Evolutionary conservation across 441 rosid species (phyloP), one percentile per base, ranked within the genome.

Genomic region (Brassica balearica): DNA sequence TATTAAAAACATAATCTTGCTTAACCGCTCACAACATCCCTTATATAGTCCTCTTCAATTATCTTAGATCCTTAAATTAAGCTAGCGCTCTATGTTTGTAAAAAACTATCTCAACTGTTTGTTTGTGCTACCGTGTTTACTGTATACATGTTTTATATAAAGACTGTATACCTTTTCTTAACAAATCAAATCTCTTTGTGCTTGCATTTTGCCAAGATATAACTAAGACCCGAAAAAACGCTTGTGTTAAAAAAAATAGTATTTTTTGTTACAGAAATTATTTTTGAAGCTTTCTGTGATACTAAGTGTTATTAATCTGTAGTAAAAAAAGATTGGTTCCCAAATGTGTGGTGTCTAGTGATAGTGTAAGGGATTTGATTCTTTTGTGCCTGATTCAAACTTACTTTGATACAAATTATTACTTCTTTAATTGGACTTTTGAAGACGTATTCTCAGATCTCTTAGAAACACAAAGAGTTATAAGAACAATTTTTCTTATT

Each of bases 11-110:
- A 6, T 55, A 14, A 55, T 7, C 17, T 55, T 15, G 17, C 23
- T 17, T 5, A 55, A 55, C 60, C 22, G 22, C 8, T 53, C 12
- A 55, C 22, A 8, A 17, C 27, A 56, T 56, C 62, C 61, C 25
- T 19, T 8, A 36, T 8, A 2, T 7, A 48, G 12, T 46, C 12
- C 71, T 11, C 36, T 7, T 46, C 10, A 68, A 23, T 12, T 46
- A 43, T 19, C 19, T 46, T 46, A 10, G 71, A 68, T 68, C 66
- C 66, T 46, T 11, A 46, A 46, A 12, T 46, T 11, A 46, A 46
- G 53, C 53, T 46, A 38, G 46, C 46, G 8, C 53, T 46, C n/a
- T 43, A 12, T 48, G 17, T 48, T 48, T 48, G 55, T 48, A 4
- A n/a, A n/a, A 38, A 38, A 38, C 2, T 48, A 48, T 48, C 14